phyloP scores from a whole-genome alignment of 441 rosid genomes.

The Aleurites moluccanus region DNA sequence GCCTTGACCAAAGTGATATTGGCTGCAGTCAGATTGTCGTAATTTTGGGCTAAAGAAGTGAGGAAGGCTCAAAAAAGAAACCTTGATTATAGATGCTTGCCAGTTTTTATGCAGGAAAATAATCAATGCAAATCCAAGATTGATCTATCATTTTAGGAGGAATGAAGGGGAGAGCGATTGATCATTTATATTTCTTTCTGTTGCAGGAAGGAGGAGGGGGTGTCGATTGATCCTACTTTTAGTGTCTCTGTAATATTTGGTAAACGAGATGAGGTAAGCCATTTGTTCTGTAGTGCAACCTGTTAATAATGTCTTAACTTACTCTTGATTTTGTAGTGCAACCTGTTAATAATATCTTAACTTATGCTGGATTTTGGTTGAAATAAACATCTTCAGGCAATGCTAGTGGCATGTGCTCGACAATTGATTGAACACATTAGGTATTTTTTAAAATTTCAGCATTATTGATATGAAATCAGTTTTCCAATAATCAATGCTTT shows the following conservation, averaged over 20 bases:
- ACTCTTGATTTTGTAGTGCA: conserved; percentile 13
- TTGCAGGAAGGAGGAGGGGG: conserved; percentile 80
- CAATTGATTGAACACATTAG: conserved; percentile 82
- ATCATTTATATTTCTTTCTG: background rate
- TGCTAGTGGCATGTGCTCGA: conserved; percentile 76
- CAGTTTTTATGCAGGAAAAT: background rate
- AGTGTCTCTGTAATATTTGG: conserved; percentile 82
- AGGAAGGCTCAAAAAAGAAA: background rate
- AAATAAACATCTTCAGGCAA: conserved; percentile 50
- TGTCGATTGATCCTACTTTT: conserved; percentile 68
- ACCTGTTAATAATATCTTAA: conserved; percentile 9
- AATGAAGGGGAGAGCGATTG: background rate
- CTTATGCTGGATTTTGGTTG: conserved; percentile 20
- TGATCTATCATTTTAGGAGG: background rate
- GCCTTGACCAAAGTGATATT: background rate
- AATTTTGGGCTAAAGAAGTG: background rate
- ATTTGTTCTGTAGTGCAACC: background rate
- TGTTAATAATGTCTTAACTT: conserved; percentile 11
- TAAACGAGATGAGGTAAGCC: conserved; percentile 78
- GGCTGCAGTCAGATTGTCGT: background rate
- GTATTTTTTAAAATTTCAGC: conserved; percentile 26
- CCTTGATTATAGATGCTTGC: background rate
- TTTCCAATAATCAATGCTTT: conserved; percentile 2
- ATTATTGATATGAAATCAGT: background rate
- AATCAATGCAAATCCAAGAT: background rate